These are phyloP conservation scores for Aspergillus egyptiacus DNA, from an alignment of 495 filamentous ascomycete species.

Conservation along the genomic window DNA sequence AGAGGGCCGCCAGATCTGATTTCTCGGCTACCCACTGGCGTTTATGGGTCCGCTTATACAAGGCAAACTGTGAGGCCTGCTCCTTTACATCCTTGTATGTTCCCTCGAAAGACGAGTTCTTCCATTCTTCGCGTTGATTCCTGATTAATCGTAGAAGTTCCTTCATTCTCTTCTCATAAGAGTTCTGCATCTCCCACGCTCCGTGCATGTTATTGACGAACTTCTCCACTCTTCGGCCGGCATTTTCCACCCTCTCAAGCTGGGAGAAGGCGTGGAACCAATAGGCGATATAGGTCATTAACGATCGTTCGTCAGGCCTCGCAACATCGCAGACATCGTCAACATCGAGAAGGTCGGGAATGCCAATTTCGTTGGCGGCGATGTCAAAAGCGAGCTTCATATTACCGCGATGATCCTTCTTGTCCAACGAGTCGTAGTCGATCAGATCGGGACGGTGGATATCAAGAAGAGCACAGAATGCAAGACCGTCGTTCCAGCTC, in stretches of 20 bases:
- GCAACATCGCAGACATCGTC: conserved; percentile 97
- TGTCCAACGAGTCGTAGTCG: conserved; percentile 90
- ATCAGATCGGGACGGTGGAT: conserved; percentile 97
- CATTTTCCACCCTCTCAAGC: conserved; percentile 96
- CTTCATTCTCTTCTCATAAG: conserved; percentile 83
- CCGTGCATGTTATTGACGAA: conserved; percentile 98
- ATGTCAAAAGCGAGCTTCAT: conserved; percentile 98
- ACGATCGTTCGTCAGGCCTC: conserved; percentile 87
- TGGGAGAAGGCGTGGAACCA: conserved; percentile 99
- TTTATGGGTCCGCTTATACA: conserved; percentile 84
- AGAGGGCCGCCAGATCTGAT: conserved; percentile 81
- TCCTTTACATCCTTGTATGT: conserved; percentile 91
- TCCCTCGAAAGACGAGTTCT: conserved; percentile 73
- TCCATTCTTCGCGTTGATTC: conserved; percentile 67
- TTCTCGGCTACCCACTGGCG: conserved; percentile 96
- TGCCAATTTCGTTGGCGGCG: conserved; percentile 92
- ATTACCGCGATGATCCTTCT: conserved; percentile 90
- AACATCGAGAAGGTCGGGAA: conserved; percentile 90
- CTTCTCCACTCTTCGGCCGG: conserved; percentile 92
- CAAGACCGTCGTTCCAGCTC: conserved; percentile 95
- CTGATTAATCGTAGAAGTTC: conserved; percentile 69
- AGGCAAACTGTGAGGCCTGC: conserved; percentile 71
- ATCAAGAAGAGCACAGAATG: conserved; percentile 93
- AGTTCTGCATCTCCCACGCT: conserved; percentile 99
- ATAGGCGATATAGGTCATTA: conserved; percentile 99